Base-by-base conservation (phyloP, 805 yeast genomes). In the Cyberlindnera bimundalis region DNA sequence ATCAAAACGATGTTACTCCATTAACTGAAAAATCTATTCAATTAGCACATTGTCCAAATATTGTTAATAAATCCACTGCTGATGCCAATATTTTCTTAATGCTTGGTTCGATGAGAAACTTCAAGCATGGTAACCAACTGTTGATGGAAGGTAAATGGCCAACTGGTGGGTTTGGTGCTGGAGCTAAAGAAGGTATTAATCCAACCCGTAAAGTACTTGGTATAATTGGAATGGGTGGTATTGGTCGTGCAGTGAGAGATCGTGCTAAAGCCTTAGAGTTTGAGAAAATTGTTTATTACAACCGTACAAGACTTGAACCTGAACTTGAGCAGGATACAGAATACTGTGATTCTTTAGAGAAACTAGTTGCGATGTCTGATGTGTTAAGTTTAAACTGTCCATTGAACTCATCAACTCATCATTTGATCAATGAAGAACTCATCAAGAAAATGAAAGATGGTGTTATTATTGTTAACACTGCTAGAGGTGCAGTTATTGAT, bases 11-110 rank as follows among this genome's bases (percentile, higher is more conserved):
- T 51, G 65, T 68, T 0, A 59, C 52, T 1, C 61, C 58, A 3
- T 53, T 78, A 63, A 53, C 58, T 7, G 50, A 59, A 11, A 59
- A 60, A 34, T 63, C 61, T 7, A 70, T 78, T 17, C 51, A 58
- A 23, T 58, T 78, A 47, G 70, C 76, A 43, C 70, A 76, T 50
- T 57, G 60, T 46, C 59, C 73, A 57, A 33, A 49, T 4, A 21
- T 42, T 11, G 76, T 75, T 0, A 71, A 77, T 13, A 76, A 68
- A 32, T 79, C 80, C n/a, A 83, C 78, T 16, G 82, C 81, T 5
- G 84, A 79, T 48, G 62, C 76, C 51, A 81, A 72, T 6, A 59
- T 78, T 46, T 77, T 68, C 66, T 68, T 71, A 46, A 64, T 78
- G 10, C 52, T 79, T 42, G 70, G 71, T 32, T 68, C 76, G 3